Evolutionary conservation across 2,329 filamentous ascomycete genomes (phyloP).

Genomic region (Aspergillus piperis): DNA sequence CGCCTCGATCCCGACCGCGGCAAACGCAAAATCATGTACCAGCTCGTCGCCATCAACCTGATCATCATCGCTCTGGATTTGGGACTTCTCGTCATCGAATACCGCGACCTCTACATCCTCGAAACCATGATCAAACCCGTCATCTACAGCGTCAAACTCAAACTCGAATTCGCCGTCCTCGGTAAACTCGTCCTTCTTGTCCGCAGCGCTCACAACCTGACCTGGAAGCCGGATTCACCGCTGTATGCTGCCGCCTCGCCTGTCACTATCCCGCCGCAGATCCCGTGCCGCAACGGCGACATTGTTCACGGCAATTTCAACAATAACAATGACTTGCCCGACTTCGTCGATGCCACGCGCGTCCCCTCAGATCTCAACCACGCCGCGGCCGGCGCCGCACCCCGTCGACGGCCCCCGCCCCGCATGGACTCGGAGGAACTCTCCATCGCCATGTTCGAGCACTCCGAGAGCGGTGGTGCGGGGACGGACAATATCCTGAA

Average conservation of each 20-base stretch:
- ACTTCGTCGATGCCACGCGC: conserved; percentile 49
- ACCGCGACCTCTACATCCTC: conserved; percentile 47
- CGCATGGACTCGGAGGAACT: conserved; percentile 41
- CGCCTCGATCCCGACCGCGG: conserved; percentile 45
- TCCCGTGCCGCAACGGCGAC: too few relatives aligned
- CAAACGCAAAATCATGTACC: conserved; percentile 50
- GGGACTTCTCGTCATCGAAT: conserved; percentile 47
- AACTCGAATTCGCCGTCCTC: conserved; percentile 53
- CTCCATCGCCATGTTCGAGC: conserved; percentile 43
- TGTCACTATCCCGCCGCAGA: not conserved
- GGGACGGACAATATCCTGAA: not conserved
- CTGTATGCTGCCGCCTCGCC: conserved; percentile 10
- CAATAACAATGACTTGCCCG: conserved; percentile 34
- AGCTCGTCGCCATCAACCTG: conserved; percentile 52
- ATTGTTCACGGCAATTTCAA: too few relatives aligned
- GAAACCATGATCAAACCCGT: conserved; percentile 51
- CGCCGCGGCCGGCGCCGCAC: conserved; percentile 27
- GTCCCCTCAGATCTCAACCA: conserved; percentile 47
- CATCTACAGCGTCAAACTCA: conserved; percentile 53
- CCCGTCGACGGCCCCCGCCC: conserved; percentile 26
- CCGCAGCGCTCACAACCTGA: conserved; percentile 28
- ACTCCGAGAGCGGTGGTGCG: conserved; percentile 18
- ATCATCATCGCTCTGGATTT: conserved; percentile 52
- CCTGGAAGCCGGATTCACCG: conserved; percentile 41
- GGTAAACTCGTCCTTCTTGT: conserved; percentile 48